Evolutionary conservation across 768 basidiomycete species (phyloP).

Genomic region (Amyloporia xantha): DNA sequence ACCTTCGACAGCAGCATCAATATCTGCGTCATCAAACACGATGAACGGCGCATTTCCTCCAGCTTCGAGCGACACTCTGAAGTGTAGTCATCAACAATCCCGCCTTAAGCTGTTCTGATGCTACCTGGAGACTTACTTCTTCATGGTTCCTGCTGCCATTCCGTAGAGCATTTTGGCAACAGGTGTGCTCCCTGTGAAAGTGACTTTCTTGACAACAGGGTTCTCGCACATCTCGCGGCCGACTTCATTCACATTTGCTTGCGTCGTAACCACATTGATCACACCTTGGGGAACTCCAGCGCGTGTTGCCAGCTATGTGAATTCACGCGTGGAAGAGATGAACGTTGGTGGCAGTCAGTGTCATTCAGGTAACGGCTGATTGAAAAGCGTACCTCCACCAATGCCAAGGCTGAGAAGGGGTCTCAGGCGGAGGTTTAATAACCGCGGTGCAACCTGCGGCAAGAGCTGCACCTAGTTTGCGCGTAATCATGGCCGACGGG

Average conservation of each 20-base stretch:
- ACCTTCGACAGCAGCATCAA: conserved; percentile 89
- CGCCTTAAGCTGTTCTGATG: too few species aligned
- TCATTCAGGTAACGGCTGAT: too few species aligned
- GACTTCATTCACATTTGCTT: conserved; percentile 77
- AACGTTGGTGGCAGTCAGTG: too few species aligned
- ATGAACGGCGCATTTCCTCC: conserved; percentile 97
- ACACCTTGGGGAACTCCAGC: conserved; percentile 96
- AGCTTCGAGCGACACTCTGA: conserved; percentile 73
- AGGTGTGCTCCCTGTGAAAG: conserved; percentile 84
- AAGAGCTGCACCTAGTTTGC: conserved; percentile 84
- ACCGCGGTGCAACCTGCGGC: conserved; percentile 97
- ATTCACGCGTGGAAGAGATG: too few species aligned
- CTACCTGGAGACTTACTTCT: conserved; percentile 49
- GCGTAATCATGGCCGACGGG: conserved; percentile 90
- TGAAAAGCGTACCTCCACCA: conserved; percentile 81
- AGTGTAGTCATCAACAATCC: background rate
- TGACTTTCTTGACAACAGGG: conserved; percentile 78
- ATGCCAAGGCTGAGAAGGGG: conserved; percentile 90
- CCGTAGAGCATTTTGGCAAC: conserved; percentile 73
- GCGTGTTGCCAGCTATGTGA: conserved; percentile 73
- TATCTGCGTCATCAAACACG: conserved; percentile 93
- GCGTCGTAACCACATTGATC: conserved; percentile 88
- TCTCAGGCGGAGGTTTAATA: conserved; percentile 92
- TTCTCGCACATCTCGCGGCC: conserved; percentile 94
- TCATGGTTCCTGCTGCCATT: conserved; percentile 70